Conservation (phyloP, 352 stramenopile species). For the Phytophthora sojae region DNA sequence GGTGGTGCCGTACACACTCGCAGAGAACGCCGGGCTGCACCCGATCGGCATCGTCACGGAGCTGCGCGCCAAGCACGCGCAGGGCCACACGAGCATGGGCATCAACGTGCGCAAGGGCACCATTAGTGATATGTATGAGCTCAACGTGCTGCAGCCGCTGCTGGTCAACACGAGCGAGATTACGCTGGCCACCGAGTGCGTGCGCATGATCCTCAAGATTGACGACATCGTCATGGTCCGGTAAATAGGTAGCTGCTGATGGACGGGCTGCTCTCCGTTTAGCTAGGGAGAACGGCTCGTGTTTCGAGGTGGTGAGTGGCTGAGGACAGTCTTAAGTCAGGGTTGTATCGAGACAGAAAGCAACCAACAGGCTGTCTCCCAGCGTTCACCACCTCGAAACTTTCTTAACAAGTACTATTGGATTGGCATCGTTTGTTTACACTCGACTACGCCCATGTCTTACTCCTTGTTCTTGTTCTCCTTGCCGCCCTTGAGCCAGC, state of each 20-base stretch:
- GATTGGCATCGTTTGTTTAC: slow-evolving; percentile 28
- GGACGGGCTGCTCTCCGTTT: background rate
- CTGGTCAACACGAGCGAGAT: slow-evolving; percentile 98
- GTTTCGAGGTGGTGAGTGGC: slow-evolving; percentile 13
- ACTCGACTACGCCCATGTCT: background rate
- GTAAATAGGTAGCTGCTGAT: slow-evolving; percentile 60
- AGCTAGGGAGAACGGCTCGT: slow-evolving; percentile 5
- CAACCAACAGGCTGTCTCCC: slow-evolving; percentile 13
- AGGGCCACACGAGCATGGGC: slow-evolving; percentile 92
- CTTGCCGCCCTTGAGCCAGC: slow-evolving; percentile 65
- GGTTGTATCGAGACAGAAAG: slow-evolving; percentile 7
- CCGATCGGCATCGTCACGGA: slow-evolving; percentile 99
- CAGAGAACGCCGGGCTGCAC: slow-evolving; percentile 99
- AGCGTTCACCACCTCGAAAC: slow-evolving; percentile 13
- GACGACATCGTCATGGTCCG: slow-evolving; percentile 98
- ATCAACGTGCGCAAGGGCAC: slow-evolving; percentile 97
- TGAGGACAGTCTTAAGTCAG: slow-evolving; percentile 6
- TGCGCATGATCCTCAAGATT: slow-evolving; percentile 99
- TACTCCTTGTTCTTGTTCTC: slow-evolving; percentile 17
- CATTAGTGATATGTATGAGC: slow-evolving; percentile 99
- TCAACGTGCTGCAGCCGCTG: slow-evolving; percentile 99
- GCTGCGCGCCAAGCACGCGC: slow-evolving; percentile 93
- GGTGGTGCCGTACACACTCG: slow-evolving; percentile 99
- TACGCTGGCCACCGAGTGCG: slow-evolving; percentile 97
- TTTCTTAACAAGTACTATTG: slow-evolving; percentile 40